Base-by-base conservation (phyloP, 2,329 filamentous ascomycete species). In the Xylariales sp. region DNA sequence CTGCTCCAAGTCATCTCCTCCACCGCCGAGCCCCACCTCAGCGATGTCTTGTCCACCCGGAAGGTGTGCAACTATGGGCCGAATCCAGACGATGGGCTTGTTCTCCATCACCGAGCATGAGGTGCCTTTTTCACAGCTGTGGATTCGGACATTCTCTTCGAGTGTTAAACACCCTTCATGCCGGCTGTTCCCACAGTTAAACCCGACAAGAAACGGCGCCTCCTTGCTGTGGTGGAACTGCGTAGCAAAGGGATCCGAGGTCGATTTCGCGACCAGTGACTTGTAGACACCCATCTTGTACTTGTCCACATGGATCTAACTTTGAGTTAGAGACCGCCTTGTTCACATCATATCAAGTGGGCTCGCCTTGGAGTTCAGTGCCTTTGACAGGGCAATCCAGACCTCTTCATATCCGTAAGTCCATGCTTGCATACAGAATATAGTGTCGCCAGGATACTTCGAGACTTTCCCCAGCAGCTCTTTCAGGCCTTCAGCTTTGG, bases 391-490 rank as follows among this genome's bases (percentile, higher is more conserved):
- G 0, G 88, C 84, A 44, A 89, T 69, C 89, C 89, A 96, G 0
- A 95, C 88, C 39, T 95, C 86, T 58, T 97, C 90, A 48, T 96
- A 95, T 51, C 86, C 87, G 56, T 93, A 93, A 0, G 91, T 96
- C 89, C 90, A 95, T 1, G 88, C 79, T 43, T 89, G 79, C 33
- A 97, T 74, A 59, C 95, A 86, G 54, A 95, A 96, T 1, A 84
- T 60, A 0, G 88, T 95, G 28, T 88, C 78, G 2, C 68, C 47
- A 0, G 89, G 84, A 58, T 91, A 95, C 18, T 65, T 57, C 0
- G 66, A 60, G 0, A 95, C 73, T 50, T 88, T 84, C 4, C 68
- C 64, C 1, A 96, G 55, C 0, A 96, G 71, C 54, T 95, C 86
- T 1, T 66, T 66, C 9, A 95, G 68, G 0, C 90, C 90, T 39